Base-by-base conservation (phyloP, 2,329 filamentous ascomycete genomes). In the Westerdykella ornata region DNA sequence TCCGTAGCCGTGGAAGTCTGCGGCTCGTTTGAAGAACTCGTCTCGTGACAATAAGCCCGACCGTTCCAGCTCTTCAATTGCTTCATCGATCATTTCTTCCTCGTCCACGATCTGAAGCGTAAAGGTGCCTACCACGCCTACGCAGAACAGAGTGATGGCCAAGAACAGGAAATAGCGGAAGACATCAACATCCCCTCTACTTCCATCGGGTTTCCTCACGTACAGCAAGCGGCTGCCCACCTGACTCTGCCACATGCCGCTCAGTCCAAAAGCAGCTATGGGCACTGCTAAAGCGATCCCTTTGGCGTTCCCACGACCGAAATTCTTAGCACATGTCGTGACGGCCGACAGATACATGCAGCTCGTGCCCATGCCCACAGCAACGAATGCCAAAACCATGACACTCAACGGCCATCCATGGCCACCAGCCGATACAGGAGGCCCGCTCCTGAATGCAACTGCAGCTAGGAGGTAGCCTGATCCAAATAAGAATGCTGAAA, bases 271-370 rank as follows among this genome's bases (percentile, higher is more conserved):
- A 5, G 86, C 84, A 0, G 92, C 88, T 62, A 97, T 96, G 1
- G 92, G 92, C 45, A 87, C 75, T 1, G 90, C 89, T 41, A 98
- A 74, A 45, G 94, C 90, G 38, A 98, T 70, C 0, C 92, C 92
- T 56, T 90, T 84, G 58, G 94, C 83, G 58, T 83, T 85, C 3
- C 88, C 88, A 46, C 84, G 81, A 37, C 89, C 89, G 68, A 97
- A 98, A 69, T 97, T 98, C 79, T 98, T 98, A 28, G 92, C 92
- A 60, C 88, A 95, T 0, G 90, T 94, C 5, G 90, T 90, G n/a
- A 98, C 84, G 2, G 88, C 84, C 38, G 82, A 78, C 42, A 97
- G 74, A 65, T 97, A 98, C 80, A 97, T 88, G 64, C 80, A 80
- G 50, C 85, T 86, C 0, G 90, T 96, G 4, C 81, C 90, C 47